A percentile compares a stretch with the other conserved stretches of the same genome.
Evolutionary conservation across 2,329 filamentous ascomycete species (phyloP).

Genomic region (Epichloe gansuensis): DNA sequence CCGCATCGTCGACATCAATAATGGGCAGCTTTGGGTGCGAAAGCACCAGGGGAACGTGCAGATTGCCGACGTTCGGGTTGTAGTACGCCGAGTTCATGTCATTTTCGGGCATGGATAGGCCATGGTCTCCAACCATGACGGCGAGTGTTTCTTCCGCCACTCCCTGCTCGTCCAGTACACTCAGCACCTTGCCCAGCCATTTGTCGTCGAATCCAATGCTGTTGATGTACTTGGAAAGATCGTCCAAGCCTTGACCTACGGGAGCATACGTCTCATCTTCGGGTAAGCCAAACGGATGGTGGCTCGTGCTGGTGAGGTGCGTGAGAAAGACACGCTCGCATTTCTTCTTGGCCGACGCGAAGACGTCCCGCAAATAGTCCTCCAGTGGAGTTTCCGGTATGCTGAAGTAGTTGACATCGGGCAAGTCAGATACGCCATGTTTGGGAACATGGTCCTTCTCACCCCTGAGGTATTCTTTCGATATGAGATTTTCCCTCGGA

Average conservation of each 20-base stretch:
- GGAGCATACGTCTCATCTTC: slow-evolving; percentile 15
- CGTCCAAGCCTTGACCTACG: slow-evolving; percentile 15
- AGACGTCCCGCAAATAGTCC: slow-evolving; percentile 21
- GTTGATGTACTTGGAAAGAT: slow-evolving; percentile 22
- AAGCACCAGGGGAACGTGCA: slow-evolving; percentile 20
- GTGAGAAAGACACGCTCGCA: slow-evolving; percentile 21
- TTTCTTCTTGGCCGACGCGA: slow-evolving; percentile 16
- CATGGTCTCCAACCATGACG: slow-evolving; percentile 21
- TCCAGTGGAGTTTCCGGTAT: slow-evolving; percentile 19
- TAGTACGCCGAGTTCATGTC: slow-evolving; percentile 19
- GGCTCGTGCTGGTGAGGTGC: slow-evolving; percentile 23
- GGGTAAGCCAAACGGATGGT: slow-evolving; percentile 21
- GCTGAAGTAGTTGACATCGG: slow-evolving; percentile 23
- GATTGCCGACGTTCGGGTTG: slow-evolving; percentile 20
- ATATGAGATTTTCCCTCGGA: slow-evolving; percentile 12
- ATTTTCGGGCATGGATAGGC: slow-evolving; percentile 20
- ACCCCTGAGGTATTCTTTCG: slow-evolving; percentile 19
- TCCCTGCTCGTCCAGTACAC: slow-evolving; percentile 18
- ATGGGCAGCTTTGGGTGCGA: slow-evolving; percentile 20
- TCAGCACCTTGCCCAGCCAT: slow-evolving; percentile 20
- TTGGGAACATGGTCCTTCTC: slow-evolving; percentile 11
- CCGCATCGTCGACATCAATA: slow-evolving; percentile 18
- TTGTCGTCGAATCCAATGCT: slow-evolving; percentile 19
- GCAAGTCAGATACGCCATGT: slow-evolving; percentile 15
- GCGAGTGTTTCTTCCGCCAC: slow-evolving; percentile 21